Conservation (phyloP, 2,329 filamentous ascomycete species). For the Beauveria sp. region DNA sequence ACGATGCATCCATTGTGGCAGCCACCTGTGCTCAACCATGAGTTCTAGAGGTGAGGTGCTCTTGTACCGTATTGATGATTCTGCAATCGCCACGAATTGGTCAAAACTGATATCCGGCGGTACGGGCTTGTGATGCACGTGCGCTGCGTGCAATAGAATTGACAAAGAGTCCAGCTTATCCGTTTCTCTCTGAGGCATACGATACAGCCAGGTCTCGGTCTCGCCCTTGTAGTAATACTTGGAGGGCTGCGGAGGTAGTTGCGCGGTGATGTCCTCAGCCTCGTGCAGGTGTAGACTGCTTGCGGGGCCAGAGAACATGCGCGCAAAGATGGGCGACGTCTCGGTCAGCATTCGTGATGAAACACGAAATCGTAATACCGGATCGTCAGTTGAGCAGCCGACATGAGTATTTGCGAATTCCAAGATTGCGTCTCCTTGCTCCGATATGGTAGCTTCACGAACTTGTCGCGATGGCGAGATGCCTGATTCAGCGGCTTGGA, state of each 20-base stretch:
- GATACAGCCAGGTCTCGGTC: slow-evolving; percentile 37
- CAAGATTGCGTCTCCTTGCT: slow-evolving; percentile 40
- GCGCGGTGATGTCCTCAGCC: slow-evolving; percentile 27
- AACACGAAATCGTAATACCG: slow-evolving; percentile 41
- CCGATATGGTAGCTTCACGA: slow-evolving; percentile 35
- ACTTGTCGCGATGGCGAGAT: slow-evolving; percentile 31
- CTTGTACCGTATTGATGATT: slow-evolving; percentile 41
- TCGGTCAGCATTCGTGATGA: slow-evolving; percentile 43
- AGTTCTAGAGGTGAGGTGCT: slow-evolving; percentile 44
- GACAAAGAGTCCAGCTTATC: slow-evolving; percentile 35
- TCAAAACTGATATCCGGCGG: slow-evolving; percentile 39
- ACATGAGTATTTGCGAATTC: slow-evolving; percentile 40
- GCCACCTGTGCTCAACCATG: slow-evolving; percentile 42
- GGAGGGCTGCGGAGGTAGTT: slow-evolving; percentile 28
- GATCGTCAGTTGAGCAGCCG: slow-evolving; percentile 24
- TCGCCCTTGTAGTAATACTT: slow-evolving; percentile 35
- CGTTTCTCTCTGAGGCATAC: slow-evolving; percentile 44
- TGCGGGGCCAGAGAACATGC: slow-evolving; percentile 33
- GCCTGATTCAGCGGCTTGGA: slow-evolving; percentile 33
- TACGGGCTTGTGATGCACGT: slow-evolving; percentile 39
- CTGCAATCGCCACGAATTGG: slow-evolving; percentile 43
- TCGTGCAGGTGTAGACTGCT: slow-evolving; percentile 26
- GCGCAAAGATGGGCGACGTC: slow-evolving; percentile 43
- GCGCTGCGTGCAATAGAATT: slow-evolving; percentile 42
- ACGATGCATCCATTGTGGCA: slow-evolving; percentile 43